Conservation (phyloP, 148 eudicot species). For the Talinum fruticosum region DNA sequence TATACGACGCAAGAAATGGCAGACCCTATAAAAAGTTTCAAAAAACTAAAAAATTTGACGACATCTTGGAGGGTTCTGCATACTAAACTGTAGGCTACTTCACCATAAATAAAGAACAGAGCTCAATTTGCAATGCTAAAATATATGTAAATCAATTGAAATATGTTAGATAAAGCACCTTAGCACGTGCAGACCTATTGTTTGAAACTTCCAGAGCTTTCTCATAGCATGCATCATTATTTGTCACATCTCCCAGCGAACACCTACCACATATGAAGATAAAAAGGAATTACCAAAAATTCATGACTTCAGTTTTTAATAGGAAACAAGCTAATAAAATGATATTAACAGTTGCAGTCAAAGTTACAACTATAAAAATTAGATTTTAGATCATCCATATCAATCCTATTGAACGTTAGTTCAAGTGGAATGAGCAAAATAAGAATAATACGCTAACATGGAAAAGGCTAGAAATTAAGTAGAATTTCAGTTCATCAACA, state of each 20-base stretch:
- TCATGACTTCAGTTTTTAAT: background rate
- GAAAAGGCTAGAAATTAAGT: background rate
- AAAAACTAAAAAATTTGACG: no score
- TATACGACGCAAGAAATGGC: background rate
- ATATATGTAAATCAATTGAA: background rate
- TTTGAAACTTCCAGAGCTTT: conserved; percentile 87
- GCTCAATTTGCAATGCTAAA: background rate
- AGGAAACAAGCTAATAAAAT: background rate
- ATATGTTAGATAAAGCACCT: conserved; percentile 40
- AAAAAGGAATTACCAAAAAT: background rate
- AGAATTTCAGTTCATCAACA: background rate
- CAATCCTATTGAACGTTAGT: background rate
- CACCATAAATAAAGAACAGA: background rate
- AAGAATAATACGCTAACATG: background rate
- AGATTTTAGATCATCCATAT: background rate
- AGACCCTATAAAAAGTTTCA: background rate
- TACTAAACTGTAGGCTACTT: background rate
- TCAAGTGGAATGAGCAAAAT: background rate
- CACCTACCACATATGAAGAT: conserved; percentile 42
- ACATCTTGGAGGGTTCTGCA: background rate
- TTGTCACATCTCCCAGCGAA: conserved; percentile 86
- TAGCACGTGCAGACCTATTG: conserved; percentile 78
- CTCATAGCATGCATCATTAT: conserved; percentile 68
- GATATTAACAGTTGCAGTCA: background rate
- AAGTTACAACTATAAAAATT: background rate